A percentile compares a stretch with the other conserved stretches of the same genome.
Evolutionary conservation across 2,329 filamentous ascomycete genomes (phyloP).

Genomic region (Alternaria ventricosa): DNA sequence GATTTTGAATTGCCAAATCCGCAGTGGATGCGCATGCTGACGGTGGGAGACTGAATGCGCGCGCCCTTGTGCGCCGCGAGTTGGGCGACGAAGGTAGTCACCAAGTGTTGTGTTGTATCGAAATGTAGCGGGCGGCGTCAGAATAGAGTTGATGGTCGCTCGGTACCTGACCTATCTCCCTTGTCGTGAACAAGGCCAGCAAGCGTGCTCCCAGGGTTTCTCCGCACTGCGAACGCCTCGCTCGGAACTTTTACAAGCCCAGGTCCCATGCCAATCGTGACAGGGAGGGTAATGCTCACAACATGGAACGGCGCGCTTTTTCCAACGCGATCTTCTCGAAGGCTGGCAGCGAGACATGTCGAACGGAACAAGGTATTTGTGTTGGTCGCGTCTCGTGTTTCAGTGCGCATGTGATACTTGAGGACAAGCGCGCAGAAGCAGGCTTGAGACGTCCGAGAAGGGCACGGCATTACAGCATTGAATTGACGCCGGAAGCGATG

Average conservation of each 20-base stretch:
- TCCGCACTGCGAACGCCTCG: constrained; percentile 48
- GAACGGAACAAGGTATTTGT: constrained; percentile 3
- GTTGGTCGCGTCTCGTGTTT: constrained; percentile 37
- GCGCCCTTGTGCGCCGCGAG: not conserved
- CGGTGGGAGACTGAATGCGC: not conserved
- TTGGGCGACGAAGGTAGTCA: not conserved
- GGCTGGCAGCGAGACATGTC: constrained; percentile 20
- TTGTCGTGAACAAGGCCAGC: constrained; percentile 44
- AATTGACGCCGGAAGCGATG: constrained; percentile 14
- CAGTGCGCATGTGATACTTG: constrained; percentile 19
- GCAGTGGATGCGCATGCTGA: constrained; percentile 2
- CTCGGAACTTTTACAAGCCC: constrained; percentile 48
- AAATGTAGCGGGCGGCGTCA: constrained; percentile 29
- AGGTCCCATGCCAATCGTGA: constrained; percentile 48
- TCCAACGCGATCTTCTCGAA: constrained; percentile 39
- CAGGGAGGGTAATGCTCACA: constrained; percentile 31
- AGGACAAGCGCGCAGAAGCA: constrained; percentile 21
- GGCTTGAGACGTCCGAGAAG: constrained; percentile 28
- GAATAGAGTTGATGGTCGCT: constrained; percentile 46
- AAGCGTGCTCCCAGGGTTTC: constrained; percentile 45
- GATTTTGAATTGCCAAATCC: constrained; percentile 3
- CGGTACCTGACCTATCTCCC: constrained; percentile 47
- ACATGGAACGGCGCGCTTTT: constrained; percentile 31
- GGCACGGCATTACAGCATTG: constrained; percentile 20
- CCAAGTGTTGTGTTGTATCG: constrained; percentile 1